Conservation (phyloP, 495 filamentous ascomycete species). For the Aspergillus cavernicola region DNA sequence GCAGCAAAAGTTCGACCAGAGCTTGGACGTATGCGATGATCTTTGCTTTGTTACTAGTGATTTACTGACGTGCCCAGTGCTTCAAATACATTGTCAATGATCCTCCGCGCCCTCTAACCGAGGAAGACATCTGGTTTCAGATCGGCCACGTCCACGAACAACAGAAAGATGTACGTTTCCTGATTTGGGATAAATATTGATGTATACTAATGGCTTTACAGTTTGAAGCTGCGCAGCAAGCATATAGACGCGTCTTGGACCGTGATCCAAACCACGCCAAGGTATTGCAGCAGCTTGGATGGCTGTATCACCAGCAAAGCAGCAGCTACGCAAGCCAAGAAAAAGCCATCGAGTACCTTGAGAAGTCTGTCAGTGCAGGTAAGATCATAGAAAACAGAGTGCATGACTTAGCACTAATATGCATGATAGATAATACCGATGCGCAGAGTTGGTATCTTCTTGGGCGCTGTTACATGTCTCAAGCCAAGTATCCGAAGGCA, state of each 20-base stretch:
- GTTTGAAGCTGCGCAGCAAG: conserved; percentile 89
- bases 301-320: conserved; percentile 96
- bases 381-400: conserved; percentile 28
- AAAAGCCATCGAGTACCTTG: conserved; percentile 91
- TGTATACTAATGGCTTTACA: conserved; percentile 39
- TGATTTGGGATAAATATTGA: background rate
- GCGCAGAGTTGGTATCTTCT: conserved; percentile 99
- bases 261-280: conserved; percentile 96
- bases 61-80: conserved; percentile 53
- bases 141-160: conserved; percentile 99
- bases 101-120: conserved; percentile 86
- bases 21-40: conserved; percentile 65
- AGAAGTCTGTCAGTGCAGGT: conserved; percentile 96
- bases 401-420: background rate
- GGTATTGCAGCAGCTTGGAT: conserved; percentile 95
- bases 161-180: conserved; percentile 88
- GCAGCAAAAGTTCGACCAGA: conserved; percentile 89
- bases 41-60: background rate
- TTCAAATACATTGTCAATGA: conserved; percentile 97
- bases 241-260: conserved; percentile 90
- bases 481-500: conserved; percentile 97
- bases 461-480: conserved; percentile 98
- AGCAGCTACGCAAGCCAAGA: conserved; percentile 85
- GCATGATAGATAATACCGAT: conserved; percentile 73
- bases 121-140: conserved; percentile 99